Base-by-base conservation (phyloP, 805 yeast genomes). In the Candida michaelii region DNA sequence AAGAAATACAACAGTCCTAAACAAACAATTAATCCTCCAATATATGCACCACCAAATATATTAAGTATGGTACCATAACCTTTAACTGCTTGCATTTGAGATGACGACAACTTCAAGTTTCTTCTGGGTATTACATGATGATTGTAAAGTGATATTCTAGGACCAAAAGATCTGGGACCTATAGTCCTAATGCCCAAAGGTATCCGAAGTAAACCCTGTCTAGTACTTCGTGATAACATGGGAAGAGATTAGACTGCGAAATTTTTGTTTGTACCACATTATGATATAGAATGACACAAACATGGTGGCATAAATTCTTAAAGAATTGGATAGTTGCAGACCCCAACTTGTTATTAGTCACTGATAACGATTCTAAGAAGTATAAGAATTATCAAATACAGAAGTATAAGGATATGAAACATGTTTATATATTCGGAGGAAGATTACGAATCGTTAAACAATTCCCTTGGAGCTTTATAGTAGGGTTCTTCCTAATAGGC, bases 391-490 rank as follows among this genome's bases (percentile, higher is more conserved):
- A 76, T 55, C 70, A 75, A 52, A 63, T 59, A 1, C 73, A 71
- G 55, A 49, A 56, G 8, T 64, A 65, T 13, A 53, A 54, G 5
- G 45, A 51, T 21, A 43, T 45, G 45, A 72, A 68, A 43, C 69
- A 71, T 43, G 48, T 77, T 2, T 85, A 76, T 57, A 61, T 83
- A 3, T 59, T 79, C 37, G 93, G 93, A 11, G 95, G 95, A 0
- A 59, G 89, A 31, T 53, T 82, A 11, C 63, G 82, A 24, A 63
- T 75, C 0, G 55, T 73, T 8, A 71, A 65, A 43, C 53, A 56
- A 24, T 57, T 60, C 18, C 82, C 79, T 1, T 50, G 70, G 12
- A 69, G 69, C 9, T 21, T 76, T 2, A 27, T 65, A 0, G 68
- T 74, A 0, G 59, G 66, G 3, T 41, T 59, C 0, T 35, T 60